Base-by-base conservation (phyloP, 2,329 filamentous ascomycete species). In the Cordyceps fumosorosea region DNA sequence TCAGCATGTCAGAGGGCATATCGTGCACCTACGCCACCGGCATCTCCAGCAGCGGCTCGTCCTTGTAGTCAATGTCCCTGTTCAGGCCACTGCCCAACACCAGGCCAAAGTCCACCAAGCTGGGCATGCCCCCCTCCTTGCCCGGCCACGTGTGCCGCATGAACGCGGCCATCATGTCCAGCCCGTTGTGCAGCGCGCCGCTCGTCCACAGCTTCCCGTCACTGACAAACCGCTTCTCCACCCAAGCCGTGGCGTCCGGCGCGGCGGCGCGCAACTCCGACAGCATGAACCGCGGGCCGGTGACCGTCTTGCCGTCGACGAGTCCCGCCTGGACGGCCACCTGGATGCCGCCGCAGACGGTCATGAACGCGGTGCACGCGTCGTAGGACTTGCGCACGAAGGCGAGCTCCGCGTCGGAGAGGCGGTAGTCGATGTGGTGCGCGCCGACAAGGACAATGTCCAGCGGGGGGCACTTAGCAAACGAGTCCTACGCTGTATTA, bases 361-460 rank as follows among this genome's bases (percentile, higher is more conserved):
- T 69, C 16, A 79, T 62, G 66, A 78, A 78, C 2, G 75, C 76
- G 10, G 70, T 51, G 67, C 72, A 76, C 8, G 70, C 63, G 0
- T 70, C 67, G 65, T 71, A 73, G 10, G 67, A 62, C 63, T 76
- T 74, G 54, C 72, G 74, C 45, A 77, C 64, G 64, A 72, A 79
- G 8, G 66, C 67, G 2, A 75, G 63, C 59, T 79, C 77, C 5
- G 65, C 63, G 11, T 71, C 68, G n/a, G 55, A 75, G 3, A 68
- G 66, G 5, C 64, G 62, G 58, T 78, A 74, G 2, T 45, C 54
- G 1, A 64, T 4, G 14, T 68, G 44, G 40, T 72, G 67, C 6
- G 77, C 77, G 0, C 77, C 76, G 60, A 78, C 74, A 50, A 79
- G 69, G 20, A 74, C 72, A 55, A 78, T 72, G 63, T 79, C 77